A percentile compares a stretch with the other conserved stretches of the same genome.
Evolutionary conservation across 2,329 filamentous ascomycete genomes (phyloP).

Genomic region (Pyrenophora tritici-repentis): DNA sequence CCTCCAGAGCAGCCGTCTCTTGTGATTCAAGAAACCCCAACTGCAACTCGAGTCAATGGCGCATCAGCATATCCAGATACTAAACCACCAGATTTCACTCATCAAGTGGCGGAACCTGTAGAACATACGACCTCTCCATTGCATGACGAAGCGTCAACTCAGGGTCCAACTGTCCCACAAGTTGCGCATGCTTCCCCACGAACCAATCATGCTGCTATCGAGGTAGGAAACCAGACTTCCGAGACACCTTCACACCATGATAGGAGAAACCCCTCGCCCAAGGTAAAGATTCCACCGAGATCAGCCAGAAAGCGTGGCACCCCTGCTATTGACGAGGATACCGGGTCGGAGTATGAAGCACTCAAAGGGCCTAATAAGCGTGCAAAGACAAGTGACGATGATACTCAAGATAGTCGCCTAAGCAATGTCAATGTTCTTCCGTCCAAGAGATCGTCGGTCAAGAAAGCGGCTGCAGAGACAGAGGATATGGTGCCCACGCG

Average conservation of each 20-base stretch:
- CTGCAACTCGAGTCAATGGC: constrained; percentile 21
- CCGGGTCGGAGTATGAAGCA: background rate
- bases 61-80: constrained; percentile 1
- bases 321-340: constrained; percentile 3
- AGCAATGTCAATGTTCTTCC: constrained; percentile 14
- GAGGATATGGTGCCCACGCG: constrained; percentile 18
- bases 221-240: background rate
- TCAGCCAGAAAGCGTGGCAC: constrained; percentile 21
- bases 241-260: background rate
- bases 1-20: constrained; percentile 30
- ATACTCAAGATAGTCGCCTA: constrained; percentile 16
- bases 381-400: constrained; percentile 12
- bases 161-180: background rate
- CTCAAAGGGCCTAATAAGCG: constrained; percentile 22
- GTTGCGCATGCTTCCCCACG: background rate
- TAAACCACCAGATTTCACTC: background rate
- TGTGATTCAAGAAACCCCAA: constrained; percentile 43
- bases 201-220: background rate
- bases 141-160: background rate
- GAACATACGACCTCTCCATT: constrained; percentile 8
- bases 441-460: constrained; percentile 10
- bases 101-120: background rate
- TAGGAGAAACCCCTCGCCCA: constrained; percentile 6
- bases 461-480: constrained; percentile 15
- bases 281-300: constrained; percentile 10